Conservation (phyloP, 495 filamentous ascomycete species). For the Penicillium longicatenatum region DNA sequence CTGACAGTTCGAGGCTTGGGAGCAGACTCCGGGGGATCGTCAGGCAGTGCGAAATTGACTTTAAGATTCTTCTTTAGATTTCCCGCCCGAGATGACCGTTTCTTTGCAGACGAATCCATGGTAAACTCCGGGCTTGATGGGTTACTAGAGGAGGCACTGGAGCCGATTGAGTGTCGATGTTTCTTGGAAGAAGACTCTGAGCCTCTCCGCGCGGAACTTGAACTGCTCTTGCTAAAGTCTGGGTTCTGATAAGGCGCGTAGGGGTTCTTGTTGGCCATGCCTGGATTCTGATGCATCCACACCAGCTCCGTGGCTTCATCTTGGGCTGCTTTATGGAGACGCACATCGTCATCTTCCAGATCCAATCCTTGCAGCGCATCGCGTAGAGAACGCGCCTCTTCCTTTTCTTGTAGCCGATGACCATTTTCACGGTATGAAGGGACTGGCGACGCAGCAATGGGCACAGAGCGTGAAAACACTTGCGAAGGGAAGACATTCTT, state of each 20-base stretch:
- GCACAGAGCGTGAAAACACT: conserved; percentile 28
- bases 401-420: conserved; percentile 82
- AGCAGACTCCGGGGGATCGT: conserved; percentile 13
- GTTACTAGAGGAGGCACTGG: conserved; percentile 28
- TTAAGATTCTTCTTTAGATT: conserved; percentile 39
- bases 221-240: conserved; percentile 58
- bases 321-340: conserved; percentile 73
- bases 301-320: conserved; percentile 87
- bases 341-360: conserved; percentile 69
- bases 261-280: conserved; percentile 52
- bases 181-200: conserved; percentile 18
- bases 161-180: conserved; percentile 23
- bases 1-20: conserved; percentile 38
- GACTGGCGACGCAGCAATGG: conserved; percentile 42
- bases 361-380: conserved; percentile 82
- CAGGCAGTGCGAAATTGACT: conserved; percentile 45
- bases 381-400: conserved; percentile 75
- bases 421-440: conserved; percentile 77
- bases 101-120: conserved; percentile 8
- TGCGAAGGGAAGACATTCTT: conserved; percentile 48
- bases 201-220: conserved; percentile 46
- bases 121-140: conserved; percentile 26
- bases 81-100: conserved; percentile 25
- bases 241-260: conserved; percentile 61
- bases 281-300: conserved; percentile 76